These are phyloP conservation scores for Trichoderma brevicompactum DNA, from an alignment of 2,329 filamentous ascomycete genomes.

Conservation along the genomic window DNA sequence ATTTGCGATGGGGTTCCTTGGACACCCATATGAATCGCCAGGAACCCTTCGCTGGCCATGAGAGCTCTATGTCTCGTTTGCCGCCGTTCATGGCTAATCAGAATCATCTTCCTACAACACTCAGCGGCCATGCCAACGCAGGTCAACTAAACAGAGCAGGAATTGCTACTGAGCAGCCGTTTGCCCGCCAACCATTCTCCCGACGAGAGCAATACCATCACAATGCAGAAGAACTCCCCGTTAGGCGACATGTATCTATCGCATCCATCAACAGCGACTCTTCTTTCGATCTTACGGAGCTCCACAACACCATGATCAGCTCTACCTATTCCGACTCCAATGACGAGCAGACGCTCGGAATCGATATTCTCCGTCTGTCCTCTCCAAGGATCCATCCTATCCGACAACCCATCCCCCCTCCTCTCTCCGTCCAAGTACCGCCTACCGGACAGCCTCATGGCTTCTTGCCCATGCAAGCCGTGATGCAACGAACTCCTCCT, in stretches of 20 bases:
- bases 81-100: background rate
- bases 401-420: constrained; percentile 1
- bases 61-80: background rate
- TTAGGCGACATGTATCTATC: background rate
- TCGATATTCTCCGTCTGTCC: constrained; percentile 19
- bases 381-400: background rate
- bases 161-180: background rate
- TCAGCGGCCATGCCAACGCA: background rate
- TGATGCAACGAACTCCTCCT: constrained; percentile 30
- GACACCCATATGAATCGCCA: background rate
- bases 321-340: background rate
- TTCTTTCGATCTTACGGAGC: background rate
- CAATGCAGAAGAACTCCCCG: background rate
- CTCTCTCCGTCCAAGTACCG: background rate
- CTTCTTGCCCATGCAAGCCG: constrained; percentile 36
- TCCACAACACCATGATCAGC: background rate
- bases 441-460: constrained; percentile 1
- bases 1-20: constrained; percentile 18
- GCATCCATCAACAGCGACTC: background rate
- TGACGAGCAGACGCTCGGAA: constrained; percentile 15
- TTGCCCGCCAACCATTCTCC: background rate
- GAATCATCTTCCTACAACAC: background rate
- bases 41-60: background rate
- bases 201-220: background rate
- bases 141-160: background rate